phyloP scores from a whole-genome alignment of 305 asterid genomes.

The Rubia balearica region DNA sequence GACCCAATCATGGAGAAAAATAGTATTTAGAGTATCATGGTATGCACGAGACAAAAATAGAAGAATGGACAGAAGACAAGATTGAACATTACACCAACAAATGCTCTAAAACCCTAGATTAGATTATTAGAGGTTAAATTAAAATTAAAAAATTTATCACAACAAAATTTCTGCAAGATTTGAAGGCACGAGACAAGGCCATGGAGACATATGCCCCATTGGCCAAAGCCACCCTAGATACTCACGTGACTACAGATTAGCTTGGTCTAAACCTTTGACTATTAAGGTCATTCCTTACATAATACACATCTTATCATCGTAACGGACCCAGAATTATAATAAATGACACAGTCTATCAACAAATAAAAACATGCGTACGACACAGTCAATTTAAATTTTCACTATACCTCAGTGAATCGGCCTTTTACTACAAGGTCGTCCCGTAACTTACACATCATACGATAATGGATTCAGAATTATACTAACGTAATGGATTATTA shows the following conservation, averaged over 20 bases:
- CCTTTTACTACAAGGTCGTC: too few relatives aligned
- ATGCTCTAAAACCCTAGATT: constrained; percentile 16
- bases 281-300: not conserved
- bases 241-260: constrained; percentile 54
- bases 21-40: not conserved
- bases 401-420: too few relatives aligned
- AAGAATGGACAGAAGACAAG: constrained; percentile 18
- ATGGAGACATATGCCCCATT: constrained; percentile 2
- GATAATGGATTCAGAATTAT: too few relatives aligned
- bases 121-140: not conserved
- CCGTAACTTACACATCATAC: too few relatives aligned
- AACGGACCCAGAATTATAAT: too few relatives aligned
- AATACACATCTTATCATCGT: not conserved
- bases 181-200: constrained; percentile 61
- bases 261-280: constrained; percentile 44
- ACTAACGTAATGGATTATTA: too few relatives aligned
- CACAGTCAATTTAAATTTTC: too few relatives aligned
- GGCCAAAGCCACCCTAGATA: constrained; percentile 13
- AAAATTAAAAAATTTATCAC: not conserved
- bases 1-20: not conserved
- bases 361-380: too few relatives aligned
- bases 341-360: too few relatives aligned
- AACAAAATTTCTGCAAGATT: constrained; percentile 47
- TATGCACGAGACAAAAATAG: constrained; percentile 15
- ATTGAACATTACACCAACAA: constrained; percentile 17